Conservation (phyloP, 176 grass and related monocot species). For the Guadua angustifolia region DNA sequence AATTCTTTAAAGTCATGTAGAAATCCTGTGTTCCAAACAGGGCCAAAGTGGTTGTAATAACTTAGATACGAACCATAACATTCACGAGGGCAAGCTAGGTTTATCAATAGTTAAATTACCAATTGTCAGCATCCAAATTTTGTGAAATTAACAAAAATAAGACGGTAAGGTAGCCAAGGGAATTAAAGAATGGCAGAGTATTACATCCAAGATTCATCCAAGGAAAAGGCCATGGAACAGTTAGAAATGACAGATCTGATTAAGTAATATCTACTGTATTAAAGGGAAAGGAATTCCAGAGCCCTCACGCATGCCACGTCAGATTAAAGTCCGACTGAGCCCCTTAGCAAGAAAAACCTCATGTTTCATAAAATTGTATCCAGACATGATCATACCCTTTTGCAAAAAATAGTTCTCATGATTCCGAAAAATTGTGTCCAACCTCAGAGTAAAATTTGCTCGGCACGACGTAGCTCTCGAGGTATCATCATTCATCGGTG, state of each 20-base stretch:
- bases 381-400: no score
- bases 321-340: no score
- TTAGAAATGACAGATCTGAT: background rate
- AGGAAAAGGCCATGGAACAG: conserved; percentile 7
- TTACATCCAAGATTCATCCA: background rate
- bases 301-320: no score
- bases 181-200: background rate
- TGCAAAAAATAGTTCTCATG: no score
- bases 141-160: background rate
- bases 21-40: background rate
- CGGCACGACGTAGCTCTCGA: no score
- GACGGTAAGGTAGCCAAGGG: background rate
- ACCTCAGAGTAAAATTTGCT: no score
- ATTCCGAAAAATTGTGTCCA: no score
- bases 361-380: no score
- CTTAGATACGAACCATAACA: background rate
- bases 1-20: no score
- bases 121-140: background rate
- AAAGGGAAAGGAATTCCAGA: no score
- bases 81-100: background rate
- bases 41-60: background rate
- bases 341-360: no score
- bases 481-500: background rate
- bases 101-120: background rate
- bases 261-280: background rate